A percentile compares a stretch with the other conserved stretches of the same genome.
phyloP scores from a whole-genome alignment of 306 rosid genomes.

The Castanea sativa region DNA sequence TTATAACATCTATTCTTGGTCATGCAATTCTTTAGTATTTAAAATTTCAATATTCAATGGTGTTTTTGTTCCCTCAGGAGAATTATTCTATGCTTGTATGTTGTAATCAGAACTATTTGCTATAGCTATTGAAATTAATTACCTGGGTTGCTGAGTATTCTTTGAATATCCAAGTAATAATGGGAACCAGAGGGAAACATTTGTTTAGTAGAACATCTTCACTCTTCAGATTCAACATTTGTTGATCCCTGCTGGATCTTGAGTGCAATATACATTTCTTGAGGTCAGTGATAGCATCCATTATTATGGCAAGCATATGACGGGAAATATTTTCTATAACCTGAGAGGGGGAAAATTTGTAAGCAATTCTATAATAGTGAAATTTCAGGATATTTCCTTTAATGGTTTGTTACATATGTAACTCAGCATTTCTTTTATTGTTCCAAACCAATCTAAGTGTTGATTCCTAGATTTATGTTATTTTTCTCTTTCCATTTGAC shows the following conservation, averaged over 20 bases:
- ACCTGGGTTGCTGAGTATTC: slow-evolving; percentile 68
- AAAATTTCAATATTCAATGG: slow-evolving; percentile 12
- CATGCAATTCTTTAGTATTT: slow-evolving; percentile 15
- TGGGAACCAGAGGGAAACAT: slow-evolving; percentile 58
- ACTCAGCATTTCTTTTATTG: no score
- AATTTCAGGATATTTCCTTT: no score
- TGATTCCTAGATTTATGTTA: no score
- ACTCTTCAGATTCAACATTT: slow-evolving; percentile 45
- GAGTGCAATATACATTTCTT: slow-evolving; percentile 71
- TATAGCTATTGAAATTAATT: slow-evolving; percentile 89
- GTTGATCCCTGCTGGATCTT: slow-evolving; percentile 63
- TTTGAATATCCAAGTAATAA: slow-evolving; percentile 68
- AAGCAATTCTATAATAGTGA: no score
- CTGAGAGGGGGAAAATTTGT: no score
- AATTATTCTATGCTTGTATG: slow-evolving; percentile 17
- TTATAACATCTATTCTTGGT: not conserved
- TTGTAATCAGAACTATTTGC: slow-evolving; percentile 20
- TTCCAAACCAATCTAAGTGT: no score
- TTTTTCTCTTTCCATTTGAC: no score
- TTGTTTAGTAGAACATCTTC: slow-evolving; percentile 66
- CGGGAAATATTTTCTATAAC: no score
- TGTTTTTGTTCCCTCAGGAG: slow-evolving; percentile 19
- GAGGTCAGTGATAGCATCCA: slow-evolving; percentile 46
- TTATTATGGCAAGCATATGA: no score
- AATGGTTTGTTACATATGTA: no score